phyloP scores from a whole-genome alignment of 139 green algal genomes.

The Desmodesmus armatus region DNA sequence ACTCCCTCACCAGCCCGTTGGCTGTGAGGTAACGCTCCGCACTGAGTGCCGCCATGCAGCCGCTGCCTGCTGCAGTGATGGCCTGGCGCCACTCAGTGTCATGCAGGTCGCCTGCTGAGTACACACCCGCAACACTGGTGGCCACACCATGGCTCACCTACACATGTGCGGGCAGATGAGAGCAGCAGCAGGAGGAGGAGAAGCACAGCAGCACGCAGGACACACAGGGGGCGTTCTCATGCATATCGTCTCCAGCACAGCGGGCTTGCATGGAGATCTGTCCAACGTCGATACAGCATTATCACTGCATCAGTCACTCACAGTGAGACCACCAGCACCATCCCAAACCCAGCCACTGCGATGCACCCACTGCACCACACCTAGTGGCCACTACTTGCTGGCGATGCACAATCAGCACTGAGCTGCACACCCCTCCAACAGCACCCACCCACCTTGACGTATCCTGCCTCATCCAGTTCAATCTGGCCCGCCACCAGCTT shows the following conservation, averaged over 20 bases:
- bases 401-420: too few species aligned
- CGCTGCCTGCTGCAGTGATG: slow-evolving; percentile 95
- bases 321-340: too few species aligned
- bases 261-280: too few species aligned
- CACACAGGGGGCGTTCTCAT: not conserved
- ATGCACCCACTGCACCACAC: too few species aligned
- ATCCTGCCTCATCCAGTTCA: slow-evolving; percentile 91
- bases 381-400: too few species aligned
- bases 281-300: too few species aligned
- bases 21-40: slow-evolving; percentile 93
- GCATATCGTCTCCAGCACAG: not conserved
- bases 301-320: too few species aligned
- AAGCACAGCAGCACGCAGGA: not conserved
- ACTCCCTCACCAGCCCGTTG: slow-evolving; percentile 67
- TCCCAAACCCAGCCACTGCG: too few species aligned
- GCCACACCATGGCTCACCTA: slow-evolving; percentile 64
- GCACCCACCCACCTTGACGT: slow-evolving; percentile 82
- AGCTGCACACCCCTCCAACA: not conserved
- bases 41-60: slow-evolving; percentile 95
- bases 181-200: not conserved
- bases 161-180: not conserved
- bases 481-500: slow-evolving; percentile 76
- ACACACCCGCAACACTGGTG: slow-evolving; percentile 92
- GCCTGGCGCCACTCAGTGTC: slow-evolving; percentile 95
- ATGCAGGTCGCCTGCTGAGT: slow-evolving; percentile 93